Evolutionary conservation across 176 grass and related monocot species (phyloP).

Genomic region (Chrysopogon serrulatus): DNA sequence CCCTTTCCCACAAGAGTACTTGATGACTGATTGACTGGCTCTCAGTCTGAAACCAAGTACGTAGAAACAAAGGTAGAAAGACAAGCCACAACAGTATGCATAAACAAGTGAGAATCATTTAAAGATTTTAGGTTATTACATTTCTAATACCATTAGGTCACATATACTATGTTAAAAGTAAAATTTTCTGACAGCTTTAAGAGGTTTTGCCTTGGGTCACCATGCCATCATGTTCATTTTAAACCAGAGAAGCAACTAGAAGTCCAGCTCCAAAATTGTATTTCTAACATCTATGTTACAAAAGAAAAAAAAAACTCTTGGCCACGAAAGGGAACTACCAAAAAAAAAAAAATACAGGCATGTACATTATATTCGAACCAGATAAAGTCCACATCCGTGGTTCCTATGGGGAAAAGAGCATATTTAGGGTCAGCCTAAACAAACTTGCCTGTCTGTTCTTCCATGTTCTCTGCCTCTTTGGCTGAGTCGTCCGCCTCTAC

Average conservation of each 20-base stretch:
- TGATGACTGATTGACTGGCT: background rate
- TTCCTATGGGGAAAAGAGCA: background rate
- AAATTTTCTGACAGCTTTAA: background rate
- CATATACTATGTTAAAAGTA: background rate
- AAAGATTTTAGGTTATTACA: background rate
- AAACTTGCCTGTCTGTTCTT: background rate
- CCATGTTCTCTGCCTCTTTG: background rate
- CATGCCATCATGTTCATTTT: background rate
- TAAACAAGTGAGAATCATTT: background rate
- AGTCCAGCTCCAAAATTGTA: background rate
- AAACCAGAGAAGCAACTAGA: background rate
- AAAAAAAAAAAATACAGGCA: conserved; percentile 3
- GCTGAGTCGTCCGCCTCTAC: background rate
- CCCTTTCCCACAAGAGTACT: background rate
- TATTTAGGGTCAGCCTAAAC: background rate
- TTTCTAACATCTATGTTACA: background rate
- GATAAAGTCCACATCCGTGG: background rate
- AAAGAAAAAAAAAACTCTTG: background rate
- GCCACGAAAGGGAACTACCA: background rate
- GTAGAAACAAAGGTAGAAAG: background rate
- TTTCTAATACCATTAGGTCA: background rate
- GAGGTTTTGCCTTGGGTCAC: background rate
- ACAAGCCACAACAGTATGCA: background rate
- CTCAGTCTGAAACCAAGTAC: background rate
- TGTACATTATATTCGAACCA: conserved; percentile 11